Base-by-base conservation (phyloP, 495 filamentous ascomycete genomes). In the Lineolata rhizophorae region DNA sequence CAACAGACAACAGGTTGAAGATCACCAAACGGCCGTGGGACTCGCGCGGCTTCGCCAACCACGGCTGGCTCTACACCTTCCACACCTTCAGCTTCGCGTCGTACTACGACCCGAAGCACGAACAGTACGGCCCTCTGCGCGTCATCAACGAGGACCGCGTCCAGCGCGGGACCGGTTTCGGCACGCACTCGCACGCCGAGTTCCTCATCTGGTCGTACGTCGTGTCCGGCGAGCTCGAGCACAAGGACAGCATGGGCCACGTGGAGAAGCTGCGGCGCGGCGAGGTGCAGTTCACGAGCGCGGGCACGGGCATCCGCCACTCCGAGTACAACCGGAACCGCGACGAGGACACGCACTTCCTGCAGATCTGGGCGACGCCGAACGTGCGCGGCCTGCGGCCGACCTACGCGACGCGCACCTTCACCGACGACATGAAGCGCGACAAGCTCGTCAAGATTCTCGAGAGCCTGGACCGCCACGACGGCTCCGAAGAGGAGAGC, bases 151-250 rank as follows among this genome's bases (percentile, higher is more conserved):
- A 90, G 51, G 79, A 85, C 50, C 70, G 75, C 15, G 76, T 85
- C 18, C 57, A 65, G 24, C 48, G 65, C 13, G 55, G 61, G 29
- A 65, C 61, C 15, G 79, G 77, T 16, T 83, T 84, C 54, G 73
- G 74, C 9, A 80, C 76, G 1, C 80, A 90, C 47, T 67, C 67
- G 16, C 79, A 90, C 55, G 64, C 67, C 41, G 70, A 84, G 46
- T 76, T 75, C 41, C 75, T 84, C 51, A 84, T 85, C 56, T 85
- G 78, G 60, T 69, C 62, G 40, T 85, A 85, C 55, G 72, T 84
- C 42, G 57, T 85, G 4, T 65, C 51, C 38, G 78, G 79, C 36
- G 74, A 82, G 48, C 64, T 85, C 27, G 81, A 77, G 19, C 79
- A 90, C 55, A 69, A 73, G 11, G 78, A 90, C 47, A 70, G 60